These are phyloP conservation scores for Galeopsis tetrahit DNA, from an alignment of 257 asterid species.

Conservation along the genomic window DNA sequence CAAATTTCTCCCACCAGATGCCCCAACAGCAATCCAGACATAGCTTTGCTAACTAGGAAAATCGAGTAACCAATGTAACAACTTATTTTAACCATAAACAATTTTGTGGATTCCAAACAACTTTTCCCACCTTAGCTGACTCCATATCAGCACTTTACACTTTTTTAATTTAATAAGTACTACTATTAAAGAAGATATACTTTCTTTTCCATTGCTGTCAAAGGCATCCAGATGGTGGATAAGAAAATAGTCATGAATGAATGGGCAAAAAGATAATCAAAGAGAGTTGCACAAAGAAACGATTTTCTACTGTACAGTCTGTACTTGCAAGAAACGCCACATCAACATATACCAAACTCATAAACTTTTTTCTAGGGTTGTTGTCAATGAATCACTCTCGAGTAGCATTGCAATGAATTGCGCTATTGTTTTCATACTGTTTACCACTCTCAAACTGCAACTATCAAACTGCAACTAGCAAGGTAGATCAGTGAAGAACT, in stretches of 20 bases:
- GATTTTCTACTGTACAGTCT: background rate
- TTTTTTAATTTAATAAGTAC: background rate
- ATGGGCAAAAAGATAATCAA: background rate
- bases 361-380: background rate
- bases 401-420: background rate
- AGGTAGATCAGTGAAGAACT: background rate
- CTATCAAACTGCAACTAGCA: constrained; percentile 19
- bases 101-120: background rate
- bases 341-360: background rate
- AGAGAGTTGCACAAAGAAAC: background rate
- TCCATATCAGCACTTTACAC: background rate
- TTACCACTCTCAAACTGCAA: background rate
- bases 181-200: background rate
- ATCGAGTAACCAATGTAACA: background rate
- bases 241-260: constrained; percentile 2
- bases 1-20: constrained; percentile 4
- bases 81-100: background rate
- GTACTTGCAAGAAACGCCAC: background rate
- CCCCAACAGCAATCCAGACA: background rate
- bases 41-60: background rate
- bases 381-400: background rate
- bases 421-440: background rate
- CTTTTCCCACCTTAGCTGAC: background rate
- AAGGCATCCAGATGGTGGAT: background rate
- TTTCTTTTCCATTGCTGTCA: background rate